Evolutionary conservation across 129 eudicot genomes (phyloP).

Genomic region (Mikania micrantha): DNA sequence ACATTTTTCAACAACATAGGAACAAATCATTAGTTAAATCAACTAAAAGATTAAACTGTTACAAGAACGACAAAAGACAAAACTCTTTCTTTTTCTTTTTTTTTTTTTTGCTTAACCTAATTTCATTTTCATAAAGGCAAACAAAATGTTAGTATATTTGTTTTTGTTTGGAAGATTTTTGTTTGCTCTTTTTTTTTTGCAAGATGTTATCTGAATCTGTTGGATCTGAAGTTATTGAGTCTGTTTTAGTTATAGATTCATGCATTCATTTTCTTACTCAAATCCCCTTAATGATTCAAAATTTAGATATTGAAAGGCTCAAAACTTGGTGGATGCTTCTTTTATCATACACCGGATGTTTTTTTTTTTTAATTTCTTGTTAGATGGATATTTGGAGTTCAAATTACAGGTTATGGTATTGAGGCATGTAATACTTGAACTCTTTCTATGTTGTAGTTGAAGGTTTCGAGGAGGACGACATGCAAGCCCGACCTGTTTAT

Average conservation of each 20-base stretch:
- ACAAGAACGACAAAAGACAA: slow-evolving; percentile 15
- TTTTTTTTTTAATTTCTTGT: background rate
- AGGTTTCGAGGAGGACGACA: slow-evolving; percentile 63
- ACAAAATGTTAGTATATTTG: too few species aligned
- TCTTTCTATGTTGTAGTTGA: slow-evolving; percentile 32
- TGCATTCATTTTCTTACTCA: background rate
- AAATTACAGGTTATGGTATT: background rate
- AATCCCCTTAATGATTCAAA: background rate
- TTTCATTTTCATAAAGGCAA: too few species aligned
- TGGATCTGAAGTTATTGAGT: background rate
- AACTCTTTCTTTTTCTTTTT: too few species aligned
- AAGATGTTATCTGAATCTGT: background rate
- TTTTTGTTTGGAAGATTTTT: too few species aligned
- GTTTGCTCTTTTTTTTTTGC: too few species aligned
- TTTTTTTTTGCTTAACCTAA: too few species aligned
- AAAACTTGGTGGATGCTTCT: background rate
- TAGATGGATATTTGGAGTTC: background rate
- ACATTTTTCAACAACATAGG: background rate
- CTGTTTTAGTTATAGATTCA: background rate
- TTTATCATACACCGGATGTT: background rate
- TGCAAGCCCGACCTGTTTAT: slow-evolving; percentile 92
- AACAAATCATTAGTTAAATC: too few species aligned
- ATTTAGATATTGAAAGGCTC: background rate
- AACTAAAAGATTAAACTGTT: too few species aligned
- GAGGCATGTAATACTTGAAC: background rate